These are phyloP conservation scores for Colletotrichum tofieldiae DNA, from an alignment of 2,329 filamentous ascomycete genomes.

Conservation along the genomic window DNA sequence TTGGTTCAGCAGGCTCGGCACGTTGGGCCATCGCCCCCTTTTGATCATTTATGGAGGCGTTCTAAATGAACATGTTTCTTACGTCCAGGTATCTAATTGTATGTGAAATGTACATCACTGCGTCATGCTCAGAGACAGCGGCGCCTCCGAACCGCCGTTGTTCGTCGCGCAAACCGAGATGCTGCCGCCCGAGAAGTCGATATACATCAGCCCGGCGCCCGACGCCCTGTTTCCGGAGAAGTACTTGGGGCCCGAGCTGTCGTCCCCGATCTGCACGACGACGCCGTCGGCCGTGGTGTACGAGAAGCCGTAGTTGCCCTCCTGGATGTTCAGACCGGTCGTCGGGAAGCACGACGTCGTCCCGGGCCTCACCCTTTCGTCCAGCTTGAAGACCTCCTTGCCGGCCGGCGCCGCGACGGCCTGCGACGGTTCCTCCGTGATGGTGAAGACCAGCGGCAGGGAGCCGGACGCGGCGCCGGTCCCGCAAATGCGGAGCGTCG, in stretches of 20 bases:
- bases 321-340: slow-evolving; percentile 9
- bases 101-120: not conserved
- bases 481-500: slow-evolving; percentile 4
- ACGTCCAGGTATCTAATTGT: no score
- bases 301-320: slow-evolving; percentile 21
- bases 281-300: slow-evolving; percentile 12
- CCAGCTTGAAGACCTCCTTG: slow-evolving; percentile 14
- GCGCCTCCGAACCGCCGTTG: not conserved
- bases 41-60: no score
- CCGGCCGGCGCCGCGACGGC: slow-evolving; percentile 7
- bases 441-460: not conserved
- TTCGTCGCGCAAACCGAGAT: slow-evolving; percentile 15
- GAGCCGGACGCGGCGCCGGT: not conserved
- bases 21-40: no score
- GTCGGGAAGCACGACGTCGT: slow-evolving; percentile 19
- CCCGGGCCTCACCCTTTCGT: slow-evolving; percentile 2
- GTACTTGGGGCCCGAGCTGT: slow-evolving; percentile 18
- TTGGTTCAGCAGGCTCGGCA: no score
- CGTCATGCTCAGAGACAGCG: slow-evolving; percentile 7
- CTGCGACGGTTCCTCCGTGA: slow-evolving; percentile 12
- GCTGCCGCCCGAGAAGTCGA: slow-evolving; percentile 18
- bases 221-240: slow-evolving; percentile 12
- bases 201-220: slow-evolving; percentile 18
- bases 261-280: slow-evolving; percentile 16
- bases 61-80: no score